Conservation (phyloP, 805 yeast species). For the Candida ascalaphidarum region DNA sequence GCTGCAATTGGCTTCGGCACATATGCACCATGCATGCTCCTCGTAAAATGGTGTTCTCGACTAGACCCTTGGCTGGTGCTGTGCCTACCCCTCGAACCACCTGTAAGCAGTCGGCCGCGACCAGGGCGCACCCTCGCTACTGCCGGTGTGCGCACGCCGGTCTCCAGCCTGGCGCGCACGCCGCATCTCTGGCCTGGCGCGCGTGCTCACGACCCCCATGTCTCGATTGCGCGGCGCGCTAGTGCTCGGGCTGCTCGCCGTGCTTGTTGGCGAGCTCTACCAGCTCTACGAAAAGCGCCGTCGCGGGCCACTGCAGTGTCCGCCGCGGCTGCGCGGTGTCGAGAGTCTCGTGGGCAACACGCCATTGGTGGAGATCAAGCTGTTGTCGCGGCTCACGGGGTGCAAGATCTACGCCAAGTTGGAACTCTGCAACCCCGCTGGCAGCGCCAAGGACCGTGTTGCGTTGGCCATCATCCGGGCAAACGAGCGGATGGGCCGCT, state of each 20-base stretch:
- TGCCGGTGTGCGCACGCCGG: too few species aligned
- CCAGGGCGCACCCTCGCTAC: too few species aligned
- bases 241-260: not conserved
- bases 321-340: conserved; percentile 42
- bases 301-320: conserved; percentile 7
- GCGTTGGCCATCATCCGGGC: conserved; percentile 75
- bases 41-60: too few species aligned
- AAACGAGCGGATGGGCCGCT: conserved; percentile 51
- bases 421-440: conserved; percentile 86
- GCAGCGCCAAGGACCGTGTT: conserved; percentile 92
- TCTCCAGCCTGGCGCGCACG: too few species aligned
- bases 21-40: too few species aligned
- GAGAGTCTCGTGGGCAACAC: conserved; percentile 86
- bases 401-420: conserved; percentile 81
- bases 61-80: too few species aligned
- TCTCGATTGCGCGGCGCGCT: not conserved
- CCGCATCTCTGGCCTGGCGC: too few species aligned
- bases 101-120: too few species aligned
- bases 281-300: conserved; percentile 1
- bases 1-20: too few species aligned
- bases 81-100: too few species aligned
- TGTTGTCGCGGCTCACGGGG: conserved; percentile 66
- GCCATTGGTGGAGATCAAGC: conserved; percentile 66
- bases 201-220: not conserved
- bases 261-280: conserved; percentile 4